A percentile compares a stretch with the other conserved stretches of the same genome.
These are phyloP conservation scores for Trichoderma parareesei DNA, from an alignment of 495 filamentous ascomycete species.

Conservation along the genomic window DNA sequence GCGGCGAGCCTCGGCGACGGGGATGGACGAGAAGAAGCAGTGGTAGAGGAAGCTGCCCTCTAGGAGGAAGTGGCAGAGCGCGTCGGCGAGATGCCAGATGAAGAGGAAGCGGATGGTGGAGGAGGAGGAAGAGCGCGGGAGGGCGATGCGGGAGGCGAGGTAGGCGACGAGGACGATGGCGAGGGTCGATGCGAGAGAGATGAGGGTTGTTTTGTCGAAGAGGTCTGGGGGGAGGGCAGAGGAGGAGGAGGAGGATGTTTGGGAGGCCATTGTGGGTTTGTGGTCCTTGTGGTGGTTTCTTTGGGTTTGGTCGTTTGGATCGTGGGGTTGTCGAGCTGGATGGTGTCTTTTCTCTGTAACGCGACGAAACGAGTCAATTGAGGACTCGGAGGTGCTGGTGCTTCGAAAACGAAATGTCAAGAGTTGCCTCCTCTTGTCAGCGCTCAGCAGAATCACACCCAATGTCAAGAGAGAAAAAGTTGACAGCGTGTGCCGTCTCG, in stretches of 20 bases:
- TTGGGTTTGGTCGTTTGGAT: background rate
- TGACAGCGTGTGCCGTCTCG: no score
- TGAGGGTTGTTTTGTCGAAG: conserved; percentile 45
- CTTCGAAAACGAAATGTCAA: no score
- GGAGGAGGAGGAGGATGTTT: background rate
- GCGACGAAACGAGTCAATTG: background rate
- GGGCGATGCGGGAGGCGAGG: conserved; percentile 32
- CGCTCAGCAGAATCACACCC: no score
- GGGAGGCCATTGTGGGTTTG: background rate
- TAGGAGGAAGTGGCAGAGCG: conserved; percentile 78
- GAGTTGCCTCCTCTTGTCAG: no score
- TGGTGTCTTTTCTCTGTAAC: background rate
- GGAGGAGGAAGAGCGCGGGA: conserved; percentile 27
- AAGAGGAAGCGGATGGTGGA: conserved; percentile 59
- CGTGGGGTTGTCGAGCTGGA: background rate
- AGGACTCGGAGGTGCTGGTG: background rate
- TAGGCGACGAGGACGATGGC: conserved; percentile 41
- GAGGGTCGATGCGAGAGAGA: conserved; percentile 43
- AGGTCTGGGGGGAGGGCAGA: conserved; percentile 33
- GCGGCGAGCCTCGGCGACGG: conserved; percentile 25
- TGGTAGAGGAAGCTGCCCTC: conserved; percentile 89
- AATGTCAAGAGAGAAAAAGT: no score
- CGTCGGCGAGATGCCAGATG: conserved; percentile 92
- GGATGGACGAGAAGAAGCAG: conserved; percentile 70
- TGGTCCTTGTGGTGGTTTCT: background rate